A percentile compares a stretch with the other conserved stretches of the same genome.
Conservation (phyloP, 2,329 filamentous ascomycete genomes). For the Colletotrichum plurivorum region DNA sequence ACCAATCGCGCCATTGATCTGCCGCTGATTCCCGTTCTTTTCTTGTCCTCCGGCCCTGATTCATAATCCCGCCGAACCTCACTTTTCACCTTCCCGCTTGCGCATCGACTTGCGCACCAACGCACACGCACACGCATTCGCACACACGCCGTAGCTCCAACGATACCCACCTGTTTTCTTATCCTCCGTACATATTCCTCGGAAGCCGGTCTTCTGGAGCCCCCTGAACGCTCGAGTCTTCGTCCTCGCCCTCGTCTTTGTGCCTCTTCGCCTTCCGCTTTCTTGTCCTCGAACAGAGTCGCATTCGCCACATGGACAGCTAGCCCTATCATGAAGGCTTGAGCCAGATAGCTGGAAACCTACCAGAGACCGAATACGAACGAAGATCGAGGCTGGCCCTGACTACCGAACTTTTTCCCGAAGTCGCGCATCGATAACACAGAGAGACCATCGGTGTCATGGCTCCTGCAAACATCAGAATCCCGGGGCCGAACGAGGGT, state of each 20-base stretch:
- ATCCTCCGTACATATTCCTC: conserved; percentile 28
- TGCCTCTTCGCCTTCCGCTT: not conserved
- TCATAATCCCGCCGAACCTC: conserved; percentile 17
- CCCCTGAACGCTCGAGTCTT: not conserved
- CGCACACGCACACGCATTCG: not conserved
- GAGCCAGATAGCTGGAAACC: conserved; percentile 26
- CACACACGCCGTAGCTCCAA: conserved; percentile 10
- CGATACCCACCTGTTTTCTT: conserved; percentile 25
- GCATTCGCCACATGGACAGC: conserved; percentile 24
- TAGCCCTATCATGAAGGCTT: conserved; percentile 37
- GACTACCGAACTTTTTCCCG: conserved; percentile 1
- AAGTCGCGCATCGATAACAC: conserved; percentile 2
- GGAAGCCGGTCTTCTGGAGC: conserved; percentile 43
- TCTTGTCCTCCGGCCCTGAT: conserved; percentile 24
- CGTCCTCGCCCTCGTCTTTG: not conserved
- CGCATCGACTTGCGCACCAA: conserved; percentile 21
- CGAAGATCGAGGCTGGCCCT: conserved; percentile 34
- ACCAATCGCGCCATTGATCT: conserved; percentile 32
- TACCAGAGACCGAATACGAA: conserved; percentile 21
- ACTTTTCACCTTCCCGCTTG: not conserved
- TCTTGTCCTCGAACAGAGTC: not conserved
- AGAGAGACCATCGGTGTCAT: conserved; percentile 50
- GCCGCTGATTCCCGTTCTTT: conserved; percentile 11
- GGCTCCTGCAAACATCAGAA: conserved; percentile 65
- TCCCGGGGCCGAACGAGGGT: conserved; percentile 58